Evolutionary conservation across 2,329 filamentous ascomycete species (phyloP).

Genomic region (Sporothrix humicola): DNA sequence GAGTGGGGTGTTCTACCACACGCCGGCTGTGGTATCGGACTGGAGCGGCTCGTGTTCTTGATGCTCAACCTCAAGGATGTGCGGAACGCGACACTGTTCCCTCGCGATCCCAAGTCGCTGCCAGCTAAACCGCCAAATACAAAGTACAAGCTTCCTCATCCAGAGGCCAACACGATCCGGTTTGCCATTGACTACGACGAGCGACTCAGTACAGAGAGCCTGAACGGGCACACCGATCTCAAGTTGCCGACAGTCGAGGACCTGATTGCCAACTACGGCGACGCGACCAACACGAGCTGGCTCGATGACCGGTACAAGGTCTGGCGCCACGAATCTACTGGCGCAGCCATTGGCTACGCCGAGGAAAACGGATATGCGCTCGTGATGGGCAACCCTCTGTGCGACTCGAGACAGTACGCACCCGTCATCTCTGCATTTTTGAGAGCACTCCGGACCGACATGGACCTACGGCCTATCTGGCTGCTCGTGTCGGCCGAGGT

Average conservation of each 20-base stretch:
- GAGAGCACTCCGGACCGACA: slow-evolving; percentile 57
- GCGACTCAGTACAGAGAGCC: neutral
- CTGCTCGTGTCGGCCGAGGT: slow-evolving; percentile 80
- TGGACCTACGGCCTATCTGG: slow-evolving; percentile 78
- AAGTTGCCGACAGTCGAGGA: slow-evolving; percentile 75
- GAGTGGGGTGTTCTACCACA: slow-evolving; percentile 88
- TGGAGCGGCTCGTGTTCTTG: slow-evolving; percentile 87
- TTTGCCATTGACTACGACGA: slow-evolving; percentile 55
- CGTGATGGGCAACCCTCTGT: slow-evolving; percentile 86
- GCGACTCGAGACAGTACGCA: slow-evolving; percentile 76
- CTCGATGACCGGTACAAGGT: slow-evolving; percentile 86
- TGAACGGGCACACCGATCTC: slow-evolving; percentile 49
- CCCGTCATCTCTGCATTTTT: slow-evolving; percentile 77
- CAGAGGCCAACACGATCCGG: slow-evolving; percentile 81
- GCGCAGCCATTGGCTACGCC: slow-evolving; percentile 85
- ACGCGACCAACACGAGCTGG: slow-evolving; percentile 93
- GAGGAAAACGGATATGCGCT: slow-evolving; percentile 69
- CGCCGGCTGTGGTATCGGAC: slow-evolving; percentile 85
- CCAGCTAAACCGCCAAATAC: slow-evolving; percentile 58
- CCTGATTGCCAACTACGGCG: slow-evolving; percentile 92
- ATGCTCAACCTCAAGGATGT: slow-evolving; percentile 88
- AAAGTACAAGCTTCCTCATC: slow-evolving; percentile 73
- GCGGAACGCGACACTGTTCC: slow-evolving; percentile 83
- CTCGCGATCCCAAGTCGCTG: slow-evolving; percentile 85
- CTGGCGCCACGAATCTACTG: slow-evolving; percentile 79